Evolutionary conservation across 352 stramenopile genomes (phyloP).

Genomic region (Phytophthora pinifolia): DNA sequence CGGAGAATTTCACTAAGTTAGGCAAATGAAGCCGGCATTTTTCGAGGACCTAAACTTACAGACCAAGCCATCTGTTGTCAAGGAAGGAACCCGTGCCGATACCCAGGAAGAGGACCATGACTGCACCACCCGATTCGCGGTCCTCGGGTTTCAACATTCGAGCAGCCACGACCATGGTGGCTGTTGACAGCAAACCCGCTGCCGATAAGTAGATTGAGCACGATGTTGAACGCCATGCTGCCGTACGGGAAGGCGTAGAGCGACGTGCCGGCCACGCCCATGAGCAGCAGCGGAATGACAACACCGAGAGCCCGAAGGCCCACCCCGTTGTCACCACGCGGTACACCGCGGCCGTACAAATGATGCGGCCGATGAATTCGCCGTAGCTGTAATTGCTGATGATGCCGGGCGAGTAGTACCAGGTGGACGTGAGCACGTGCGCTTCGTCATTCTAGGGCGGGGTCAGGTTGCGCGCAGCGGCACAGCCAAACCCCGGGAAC

Average conservation of each 20-base stretch:
- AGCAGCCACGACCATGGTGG: slow-evolving; percentile 61
- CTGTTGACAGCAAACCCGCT: slow-evolving; percentile 58
- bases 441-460: slow-evolving; percentile 23
- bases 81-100: slow-evolving; percentile 49
- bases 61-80: slow-evolving; percentile 46
- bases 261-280: slow-evolving; percentile 51
- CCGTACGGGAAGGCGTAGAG: slow-evolving; percentile 53
- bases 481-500: slow-evolving; percentile 55
- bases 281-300: slow-evolving; percentile 58
- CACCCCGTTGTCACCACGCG: slow-evolving; percentile 51
- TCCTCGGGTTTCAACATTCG: slow-evolving; percentile 55
- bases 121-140: slow-evolving; percentile 49
- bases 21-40: neutral
- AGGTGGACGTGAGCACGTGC: slow-evolving; percentile 26
- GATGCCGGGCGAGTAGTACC: slow-evolving; percentile 59
- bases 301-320: slow-evolving; percentile 37
- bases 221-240: slow-evolving; percentile 39
- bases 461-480: slow-evolving; percentile 34
- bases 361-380: slow-evolving; percentile 55
- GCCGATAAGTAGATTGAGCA: slow-evolving; percentile 53
- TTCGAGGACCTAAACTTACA: slow-evolving; percentile 32
- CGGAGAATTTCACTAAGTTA: neutral
- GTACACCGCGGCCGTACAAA: slow-evolving; percentile 48
- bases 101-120: slow-evolving; percentile 68
- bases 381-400: slow-evolving; percentile 67